phyloP scores from a whole-genome alignment of 208 protist species.

The Leishmania aethiopica region DNA sequence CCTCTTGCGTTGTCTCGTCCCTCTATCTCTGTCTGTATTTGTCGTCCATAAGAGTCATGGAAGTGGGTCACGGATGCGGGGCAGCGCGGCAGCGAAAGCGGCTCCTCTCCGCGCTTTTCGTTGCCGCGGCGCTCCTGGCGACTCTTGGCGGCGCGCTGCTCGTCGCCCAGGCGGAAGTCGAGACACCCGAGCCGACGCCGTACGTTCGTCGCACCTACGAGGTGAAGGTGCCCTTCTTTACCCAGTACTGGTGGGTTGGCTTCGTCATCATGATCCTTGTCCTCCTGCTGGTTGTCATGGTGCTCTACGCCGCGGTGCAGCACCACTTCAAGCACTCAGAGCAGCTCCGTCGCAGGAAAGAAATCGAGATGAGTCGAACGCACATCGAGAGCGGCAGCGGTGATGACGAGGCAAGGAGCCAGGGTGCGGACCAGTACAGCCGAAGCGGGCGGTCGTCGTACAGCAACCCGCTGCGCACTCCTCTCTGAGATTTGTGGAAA shows the following conservation, averaged over 20 bases:
- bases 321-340: conserved; percentile 44
- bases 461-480: conserved; percentile 15
- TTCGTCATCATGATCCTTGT: conserved; percentile 48
- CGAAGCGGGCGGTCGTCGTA: neutral
- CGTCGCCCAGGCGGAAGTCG: neutral
- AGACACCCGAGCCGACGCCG: conserved; percentile 12
- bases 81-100: neutral
- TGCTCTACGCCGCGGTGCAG: conserved; percentile 33
- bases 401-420: conserved; percentile 13
- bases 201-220: conserved; percentile 38
- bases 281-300: conserved; percentile 28
- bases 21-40: neutral
- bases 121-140: neutral
- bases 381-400: neutral
- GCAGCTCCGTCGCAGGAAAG: conserved; percentile 36
- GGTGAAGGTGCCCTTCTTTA: conserved; percentile 34
- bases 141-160: neutral
- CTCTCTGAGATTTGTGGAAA: neutral
- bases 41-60: neutral
- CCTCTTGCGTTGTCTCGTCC: neutral
- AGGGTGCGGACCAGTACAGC: neutral
- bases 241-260: conserved; percentile 42
- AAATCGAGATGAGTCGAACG: conserved; percentile 26
- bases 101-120: neutral
- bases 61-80: too few relatives aligned